Percentiles rank a stretch among this genome's conserved stretches.
Evolutionary conservation across 73 alveolate species (phyloP).

Genomic region (Paramecium pentaurelia): DNA sequence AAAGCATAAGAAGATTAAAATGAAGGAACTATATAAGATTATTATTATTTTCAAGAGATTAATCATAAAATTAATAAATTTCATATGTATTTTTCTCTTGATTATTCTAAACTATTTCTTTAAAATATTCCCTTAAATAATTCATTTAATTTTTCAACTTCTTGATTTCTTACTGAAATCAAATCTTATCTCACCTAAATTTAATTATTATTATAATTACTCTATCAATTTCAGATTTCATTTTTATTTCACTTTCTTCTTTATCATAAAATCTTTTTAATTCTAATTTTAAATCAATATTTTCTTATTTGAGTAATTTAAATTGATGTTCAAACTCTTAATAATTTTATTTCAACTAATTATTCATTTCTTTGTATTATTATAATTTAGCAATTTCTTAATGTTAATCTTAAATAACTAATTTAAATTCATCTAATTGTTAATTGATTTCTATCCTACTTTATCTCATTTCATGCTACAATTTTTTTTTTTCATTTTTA

Average conservation of each 20-base stretch:
- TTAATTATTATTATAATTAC: neutral
- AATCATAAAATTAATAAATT: neutral
- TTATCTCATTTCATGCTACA: neutral
- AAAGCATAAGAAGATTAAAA: too few relatives aligned
- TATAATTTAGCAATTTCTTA: neutral
- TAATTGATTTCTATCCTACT: neutral
- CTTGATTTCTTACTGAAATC: constrained; percentile 22
- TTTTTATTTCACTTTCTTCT: constrained; percentile 22
- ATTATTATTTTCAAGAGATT: neutral
- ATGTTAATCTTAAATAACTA: neutral
- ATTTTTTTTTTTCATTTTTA: neutral
- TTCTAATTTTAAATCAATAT: neutral
- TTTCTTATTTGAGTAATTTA: neutral
- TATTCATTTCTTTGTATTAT: neutral
- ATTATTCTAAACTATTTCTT: neutral
- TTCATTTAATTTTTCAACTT: constrained; percentile 18
- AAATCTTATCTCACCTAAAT: constrained; percentile 26
- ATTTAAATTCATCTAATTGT: neutral
- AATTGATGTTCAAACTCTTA: neutral
- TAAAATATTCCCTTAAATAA: constrained; percentile 6
- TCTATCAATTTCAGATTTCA: constrained; percentile 31
- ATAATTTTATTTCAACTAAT: neutral
- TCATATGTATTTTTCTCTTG: neutral
- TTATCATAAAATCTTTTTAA: constrained; percentile 2
- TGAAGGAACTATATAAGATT: too few relatives aligned